phyloP scores from a whole-genome alignment of 345 rosid species.

The Barbarea vulgaris region DNA sequence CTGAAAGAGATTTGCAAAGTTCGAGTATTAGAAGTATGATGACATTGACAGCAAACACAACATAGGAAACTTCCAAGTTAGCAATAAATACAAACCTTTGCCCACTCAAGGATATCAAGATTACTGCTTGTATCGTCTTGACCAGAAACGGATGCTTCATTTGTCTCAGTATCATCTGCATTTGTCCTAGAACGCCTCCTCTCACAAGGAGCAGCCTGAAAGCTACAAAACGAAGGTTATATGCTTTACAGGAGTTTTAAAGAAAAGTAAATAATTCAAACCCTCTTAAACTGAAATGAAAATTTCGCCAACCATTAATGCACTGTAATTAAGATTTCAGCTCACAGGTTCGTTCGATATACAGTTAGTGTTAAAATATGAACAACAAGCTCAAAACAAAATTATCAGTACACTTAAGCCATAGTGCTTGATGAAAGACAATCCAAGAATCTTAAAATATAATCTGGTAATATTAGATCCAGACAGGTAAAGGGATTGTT shows the following conservation, averaged over 20 bases:
- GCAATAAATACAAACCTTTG: conserved; percentile 63
- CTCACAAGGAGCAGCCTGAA: conserved; percentile 78
- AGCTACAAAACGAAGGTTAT: conserved; percentile 51
- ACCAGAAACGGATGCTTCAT: conserved; percentile 85
- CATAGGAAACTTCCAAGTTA: conserved; percentile 15
- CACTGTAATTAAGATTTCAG: not conserved
- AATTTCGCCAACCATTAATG: not conserved
- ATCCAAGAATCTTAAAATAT: not conserved
- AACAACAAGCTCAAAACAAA: conserved; percentile 1
- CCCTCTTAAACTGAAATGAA: not conserved
- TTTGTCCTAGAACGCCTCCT: conserved; percentile 63
- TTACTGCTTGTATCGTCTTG: conserved; percentile 74
- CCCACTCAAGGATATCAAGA: conserved; percentile 85
- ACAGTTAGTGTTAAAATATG: not conserved
- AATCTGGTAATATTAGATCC: not conserved
- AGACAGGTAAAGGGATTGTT: not conserved
- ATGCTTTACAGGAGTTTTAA: not conserved
- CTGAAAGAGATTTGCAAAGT: conserved; percentile 47
- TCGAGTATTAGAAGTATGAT: not conserved
- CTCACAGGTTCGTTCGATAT: not conserved
- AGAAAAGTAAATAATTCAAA: not conserved
- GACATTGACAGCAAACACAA: conserved; percentile 7
- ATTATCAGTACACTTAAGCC: not conserved
- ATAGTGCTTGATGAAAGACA: not conserved
- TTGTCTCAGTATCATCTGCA: conserved; percentile 72